Base-by-base conservation (phyloP, 2,329 filamentous ascomycete species). In the Neonectria neomacrospora region DNA sequence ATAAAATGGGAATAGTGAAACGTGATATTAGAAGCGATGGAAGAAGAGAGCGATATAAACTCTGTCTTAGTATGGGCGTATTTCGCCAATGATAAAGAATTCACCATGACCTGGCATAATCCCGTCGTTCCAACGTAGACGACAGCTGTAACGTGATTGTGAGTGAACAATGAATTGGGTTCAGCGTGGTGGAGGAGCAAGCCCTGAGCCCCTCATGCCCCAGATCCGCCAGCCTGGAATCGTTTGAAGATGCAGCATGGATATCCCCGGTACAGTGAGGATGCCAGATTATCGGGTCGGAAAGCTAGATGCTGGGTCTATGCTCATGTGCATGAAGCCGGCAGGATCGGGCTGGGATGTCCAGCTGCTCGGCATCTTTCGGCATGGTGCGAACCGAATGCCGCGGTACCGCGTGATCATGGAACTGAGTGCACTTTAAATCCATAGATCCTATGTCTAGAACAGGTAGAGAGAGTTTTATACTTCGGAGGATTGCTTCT, bases 21-120 rank as follows among this genome's bases (percentile, higher is more conserved):
- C 18, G 22, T 28, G 28, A 57, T 28, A 42, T 39, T 39, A 50
- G 28, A 61, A 50, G 39, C 28, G 42, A 51, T 61, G 52, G 34
- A 47, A 37, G 28, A 39, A 30, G 20, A 20, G 50, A 23, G 30
- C 34, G 44, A 45, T 14, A 54, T 42, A 23, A 51, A 30, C 26
- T 54, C 22, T 22, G 28, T 51, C 51, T 54, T 20, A 26, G 30
- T n/a, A 2, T 53, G 32, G 18, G 20, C 42, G 14, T 14, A 16
- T 37, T 37, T 22, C 23, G 20, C 42, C 20, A 23, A 45, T 23
- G 14, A 23, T 45, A 20, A 45, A 26, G 23, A 1, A 42, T 5
- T 37, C 9, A 42, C 7, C 12, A 45, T 14, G 7, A 45, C 8
- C 20, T 14, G 10, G 20, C 18, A 22, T 23, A 44, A 44, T 5